Conservation (phyloP, 2,329 filamentous ascomycete species). For the Diaporthe humulicola region DNA sequence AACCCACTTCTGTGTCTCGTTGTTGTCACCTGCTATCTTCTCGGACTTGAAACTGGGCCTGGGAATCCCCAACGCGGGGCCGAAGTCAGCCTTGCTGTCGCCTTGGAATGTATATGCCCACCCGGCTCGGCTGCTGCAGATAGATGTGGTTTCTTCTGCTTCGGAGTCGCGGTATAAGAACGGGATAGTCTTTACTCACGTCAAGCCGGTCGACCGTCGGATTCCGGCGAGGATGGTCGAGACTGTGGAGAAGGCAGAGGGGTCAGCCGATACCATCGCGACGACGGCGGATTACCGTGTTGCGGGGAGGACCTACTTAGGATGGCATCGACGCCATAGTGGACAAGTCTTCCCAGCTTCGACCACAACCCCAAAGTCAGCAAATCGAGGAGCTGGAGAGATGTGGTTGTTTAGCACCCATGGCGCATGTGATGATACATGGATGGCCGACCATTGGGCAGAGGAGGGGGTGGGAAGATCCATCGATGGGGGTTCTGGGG, state of each 20-base stretch:
- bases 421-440: constrained; percentile 40
- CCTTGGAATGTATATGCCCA: not conserved
- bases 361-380: constrained; percentile 77
- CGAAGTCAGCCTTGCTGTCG: constrained; percentile 56
- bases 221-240: constrained; percentile 97
- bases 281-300: not conserved
- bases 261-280: not conserved
- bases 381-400: constrained; percentile 71
- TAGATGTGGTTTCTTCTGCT: not conserved
- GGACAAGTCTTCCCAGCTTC: constrained; percentile 92
- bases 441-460: constrained; percentile 35
- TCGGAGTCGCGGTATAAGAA: not conserved
- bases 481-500: constrained; percentile 11
- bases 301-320: constrained; percentile 72
- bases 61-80: constrained; percentile 56
- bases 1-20: constrained; percentile 88
- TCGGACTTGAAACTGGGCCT: constrained; percentile 90
- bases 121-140: not conserved
- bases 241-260: constrained; percentile 65
- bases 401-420: constrained; percentile 56
- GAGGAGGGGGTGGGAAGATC: constrained; percentile 37
- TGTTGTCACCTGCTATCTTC: constrained; percentile 81
- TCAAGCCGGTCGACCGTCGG: constrained; percentile 96
- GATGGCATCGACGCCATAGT: constrained; percentile 97
- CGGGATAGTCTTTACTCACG: constrained; percentile 75